phyloP scores from a whole-genome alignment of 176 grass and related monocot genomes.

The Chrysopogon serrulatus region DNA sequence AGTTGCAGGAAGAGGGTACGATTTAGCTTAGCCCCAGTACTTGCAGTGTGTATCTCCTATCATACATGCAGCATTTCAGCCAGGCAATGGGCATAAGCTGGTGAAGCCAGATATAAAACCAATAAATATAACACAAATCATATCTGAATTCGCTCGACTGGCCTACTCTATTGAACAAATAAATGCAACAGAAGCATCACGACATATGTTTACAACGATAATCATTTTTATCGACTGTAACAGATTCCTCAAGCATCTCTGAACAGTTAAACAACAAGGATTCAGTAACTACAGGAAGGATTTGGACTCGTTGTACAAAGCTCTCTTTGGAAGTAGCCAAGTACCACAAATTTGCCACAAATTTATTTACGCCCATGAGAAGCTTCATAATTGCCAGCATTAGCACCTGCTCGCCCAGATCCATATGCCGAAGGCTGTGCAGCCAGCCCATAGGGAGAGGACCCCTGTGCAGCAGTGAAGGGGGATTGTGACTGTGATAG shows the following conservation, averaged over 20 bases:
- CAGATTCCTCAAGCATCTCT: not conserved
- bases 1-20: not conserved
- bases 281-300: not conserved
- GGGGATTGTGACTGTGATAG: slow-evolving; percentile 38
- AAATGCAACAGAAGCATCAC: not conserved
- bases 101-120: not conserved
- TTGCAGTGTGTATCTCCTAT: not conserved
- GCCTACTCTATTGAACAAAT: not conserved
- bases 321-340: slow-evolving; percentile 10
- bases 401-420: slow-evolving; percentile 40
- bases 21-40: not conserved
- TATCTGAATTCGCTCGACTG: not conserved
- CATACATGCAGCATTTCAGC: slow-evolving; percentile 4
- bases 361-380: slow-evolving; percentile 38
- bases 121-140: not conserved
- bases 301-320: slow-evolving; percentile 7
- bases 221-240: slow-evolving; percentile 19
- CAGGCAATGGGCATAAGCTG: not conserved
- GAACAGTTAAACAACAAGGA: slow-evolving; percentile 2
- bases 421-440: slow-evolving; percentile 45
- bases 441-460: slow-evolving; percentile 46
- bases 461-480: slow-evolving; percentile 35
- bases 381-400: slow-evolving; percentile 46
- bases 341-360: not conserved
- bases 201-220: not conserved